Evolutionary conservation across 257 asterid genomes (phyloP), one percentile per base, ranked within the genome.

Genomic region (Penstemon newberryi): DNA sequence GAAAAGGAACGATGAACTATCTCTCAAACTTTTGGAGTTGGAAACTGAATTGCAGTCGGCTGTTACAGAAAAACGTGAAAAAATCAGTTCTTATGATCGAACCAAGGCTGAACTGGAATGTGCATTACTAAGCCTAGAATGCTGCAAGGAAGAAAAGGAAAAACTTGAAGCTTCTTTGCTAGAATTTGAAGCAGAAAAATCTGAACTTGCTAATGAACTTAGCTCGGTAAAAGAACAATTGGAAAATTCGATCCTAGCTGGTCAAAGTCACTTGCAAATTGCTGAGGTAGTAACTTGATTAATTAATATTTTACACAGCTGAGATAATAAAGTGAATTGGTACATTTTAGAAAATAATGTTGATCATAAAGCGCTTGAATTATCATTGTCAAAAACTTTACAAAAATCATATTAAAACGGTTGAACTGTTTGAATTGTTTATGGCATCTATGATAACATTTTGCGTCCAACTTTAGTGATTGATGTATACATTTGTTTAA

Each of bases 111-210:
- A 91, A 82, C 80, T 91, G 78, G 99, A 94, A 72, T 94, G 96
- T 74, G 95, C 96, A 15, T 67, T 81, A 18, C 86, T 89, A 57
- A 91, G 97, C 84, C 81, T 91, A 33, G 99, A 91, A 79, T 94
- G 99, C 70, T 94, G 97, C 84, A 94, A 82, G 89, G 99, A 94
- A 85, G 99, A 94, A 73, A 87, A 87, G 76, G 97, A 84, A 70
- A 91, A 85, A 76, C 82, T 87, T 45, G 85, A 75, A 69, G 73
- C 77, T 71, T 80, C 84, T 65, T 71, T 89, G 72, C 79, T 53
- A 58, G 91, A 85, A 69, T 73, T 78, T 45, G 92, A 80, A 79
- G 73, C 56, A 39, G 95, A 88, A 72, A 85, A 82, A 75, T 82
- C 86, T 63, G 66, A 43, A 56, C 76, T 83, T 63, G 75, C 75